phyloP scores from a whole-genome alignment of 176 grass and related monocot genomes.

The Chrysopogon serrulatus region DNA sequence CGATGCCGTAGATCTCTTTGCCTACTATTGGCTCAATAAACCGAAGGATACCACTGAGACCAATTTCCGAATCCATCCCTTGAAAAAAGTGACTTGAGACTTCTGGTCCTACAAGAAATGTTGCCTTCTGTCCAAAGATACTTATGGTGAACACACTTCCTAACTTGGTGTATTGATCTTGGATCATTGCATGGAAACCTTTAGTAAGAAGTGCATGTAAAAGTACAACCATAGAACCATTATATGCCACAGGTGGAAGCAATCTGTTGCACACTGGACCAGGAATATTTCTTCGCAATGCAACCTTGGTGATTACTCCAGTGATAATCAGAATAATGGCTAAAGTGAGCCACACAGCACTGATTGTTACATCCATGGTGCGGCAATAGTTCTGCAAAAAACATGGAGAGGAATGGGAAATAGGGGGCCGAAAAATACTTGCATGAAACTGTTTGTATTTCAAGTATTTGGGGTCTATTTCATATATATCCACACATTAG shows the following conservation, averaged over 20 bases:
- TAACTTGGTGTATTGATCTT: slow-evolving; percentile 15
- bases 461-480: no score
- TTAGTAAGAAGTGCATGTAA: slow-evolving; percentile 8
- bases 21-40: slow-evolving; percentile 23
- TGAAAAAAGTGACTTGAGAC: slow-evolving; percentile 22
- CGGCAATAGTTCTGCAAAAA: no score
- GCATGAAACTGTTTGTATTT: no score
- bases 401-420: no score
- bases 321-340: neutral
- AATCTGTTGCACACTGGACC: neutral
- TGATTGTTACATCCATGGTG: neutral
- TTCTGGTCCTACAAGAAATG: slow-evolving; percentile 39
- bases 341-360: neutral
- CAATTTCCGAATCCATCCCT: neutral
- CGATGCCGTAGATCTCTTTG: slow-evolving; percentile 22
- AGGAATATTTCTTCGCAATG: neutral
- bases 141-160: slow-evolving; percentile 46
- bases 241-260: slow-evolving; percentile 27
- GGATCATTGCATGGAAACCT: slow-evolving; percentile 1
- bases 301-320: neutral
- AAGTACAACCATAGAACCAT: neutral
- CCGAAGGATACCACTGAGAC: neutral
- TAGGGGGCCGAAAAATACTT: no score
- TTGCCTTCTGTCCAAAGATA: neutral
- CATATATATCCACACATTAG: no score